These are phyloP conservation scores for Hypomontagnella submonticulosa DNA, from an alignment of 495 filamentous ascomycete genomes.

Conservation along the genomic window DNA sequence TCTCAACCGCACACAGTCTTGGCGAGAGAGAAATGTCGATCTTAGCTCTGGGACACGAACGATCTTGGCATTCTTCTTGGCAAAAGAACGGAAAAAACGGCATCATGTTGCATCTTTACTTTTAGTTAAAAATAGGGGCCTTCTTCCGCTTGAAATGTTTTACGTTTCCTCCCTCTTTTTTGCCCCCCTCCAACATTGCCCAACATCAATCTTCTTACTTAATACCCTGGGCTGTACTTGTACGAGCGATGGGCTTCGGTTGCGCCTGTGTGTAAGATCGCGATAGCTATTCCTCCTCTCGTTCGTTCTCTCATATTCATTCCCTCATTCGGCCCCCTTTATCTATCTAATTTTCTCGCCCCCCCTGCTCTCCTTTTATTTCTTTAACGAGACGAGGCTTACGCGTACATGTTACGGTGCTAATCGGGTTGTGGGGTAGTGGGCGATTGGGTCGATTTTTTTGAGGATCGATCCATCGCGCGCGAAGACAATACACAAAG, in stretches of 20 bases:
- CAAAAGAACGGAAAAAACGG: constrained; percentile 44
- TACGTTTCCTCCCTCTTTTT: constrained; percentile 29
- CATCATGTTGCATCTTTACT: constrained; percentile 33
- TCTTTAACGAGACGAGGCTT: constrained; percentile 32
- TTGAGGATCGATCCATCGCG: constrained; percentile 26
- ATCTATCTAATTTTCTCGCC: neutral
- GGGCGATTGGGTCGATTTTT: constrained; percentile 22
- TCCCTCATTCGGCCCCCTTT: constrained; percentile 24
- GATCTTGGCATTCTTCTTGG: constrained; percentile 43
- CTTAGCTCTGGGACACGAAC: constrained; percentile 39
- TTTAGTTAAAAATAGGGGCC: constrained; percentile 42
- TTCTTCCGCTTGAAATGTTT: constrained; percentile 32
- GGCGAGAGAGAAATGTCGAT: constrained; percentile 36
- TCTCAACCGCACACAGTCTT: constrained; percentile 18
- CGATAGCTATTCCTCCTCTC: constrained; percentile 12
- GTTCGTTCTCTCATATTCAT: constrained; percentile 34
- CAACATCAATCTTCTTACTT: constrained; percentile 1
- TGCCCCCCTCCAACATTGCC: constrained; percentile 6
- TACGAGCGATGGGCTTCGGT: constrained; percentile 24
- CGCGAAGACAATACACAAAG: constrained; percentile 17
- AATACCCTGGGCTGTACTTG: constrained; percentile 8
- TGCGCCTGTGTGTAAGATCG: constrained; percentile 35
- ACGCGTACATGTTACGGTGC: constrained; percentile 39
- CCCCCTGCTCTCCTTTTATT: constrained; percentile 18
- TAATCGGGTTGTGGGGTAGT: constrained; percentile 38